Percentiles rank a stretch among this genome's conserved stretches.
Conservation (phyloP, 2,329 filamentous ascomycete species). For the Cordyceps militaris region DNA sequence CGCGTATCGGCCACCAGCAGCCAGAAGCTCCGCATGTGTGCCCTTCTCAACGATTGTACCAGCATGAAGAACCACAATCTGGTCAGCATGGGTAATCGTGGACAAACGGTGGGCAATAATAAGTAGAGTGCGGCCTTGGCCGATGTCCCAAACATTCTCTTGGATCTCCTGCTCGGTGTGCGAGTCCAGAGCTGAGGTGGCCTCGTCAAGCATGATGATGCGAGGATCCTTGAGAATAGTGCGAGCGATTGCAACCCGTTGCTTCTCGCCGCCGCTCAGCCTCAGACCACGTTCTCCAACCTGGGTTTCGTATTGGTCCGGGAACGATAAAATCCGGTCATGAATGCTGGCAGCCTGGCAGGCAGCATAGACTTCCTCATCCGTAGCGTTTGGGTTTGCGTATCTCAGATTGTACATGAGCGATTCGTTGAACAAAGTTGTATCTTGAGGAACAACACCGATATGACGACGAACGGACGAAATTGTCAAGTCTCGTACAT, state of each 20-base stretch:
- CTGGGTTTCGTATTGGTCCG: slow-evolving; percentile 81
- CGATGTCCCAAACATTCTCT: slow-evolving; percentile 72
- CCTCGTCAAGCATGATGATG: slow-evolving; percentile 90
- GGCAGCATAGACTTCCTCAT: slow-evolving; percentile 74
- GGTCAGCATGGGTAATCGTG: slow-evolving; percentile 78
- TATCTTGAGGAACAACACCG: slow-evolving; percentile 95
- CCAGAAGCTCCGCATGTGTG: slow-evolving; percentile 69
- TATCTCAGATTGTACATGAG: slow-evolving; percentile 94
- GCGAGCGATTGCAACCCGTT: slow-evolving; percentile 85
- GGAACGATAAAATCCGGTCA: slow-evolving; percentile 83
- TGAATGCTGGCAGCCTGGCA: slow-evolving; percentile 86
- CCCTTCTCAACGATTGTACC: slow-evolving; percentile 73
- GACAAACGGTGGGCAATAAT: slow-evolving; percentile 90
- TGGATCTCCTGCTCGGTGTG: slow-evolving; percentile 93
- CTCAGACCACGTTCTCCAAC: slow-evolving; percentile 85
- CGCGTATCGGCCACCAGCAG: slow-evolving; percentile 64
- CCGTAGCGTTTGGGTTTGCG: slow-evolving; percentile 71
- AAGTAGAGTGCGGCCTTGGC: slow-evolving; percentile 80
- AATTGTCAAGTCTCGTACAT: slow-evolving; percentile 82
- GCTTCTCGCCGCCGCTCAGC: slow-evolving; percentile 85
- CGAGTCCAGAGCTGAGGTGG: slow-evolving; percentile 83
- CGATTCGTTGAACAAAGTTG: slow-evolving; percentile 88
- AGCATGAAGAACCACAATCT: slow-evolving; percentile 71
- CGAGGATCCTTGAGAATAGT: slow-evolving; percentile 88
- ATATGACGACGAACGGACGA: slow-evolving; percentile 89